A percentile compares a stretch with the other conserved stretches of the same genome.
phyloP scores from a whole-genome alignment of 2,329 filamentous ascomycete species.

The Xylariaceae sp. region DNA sequence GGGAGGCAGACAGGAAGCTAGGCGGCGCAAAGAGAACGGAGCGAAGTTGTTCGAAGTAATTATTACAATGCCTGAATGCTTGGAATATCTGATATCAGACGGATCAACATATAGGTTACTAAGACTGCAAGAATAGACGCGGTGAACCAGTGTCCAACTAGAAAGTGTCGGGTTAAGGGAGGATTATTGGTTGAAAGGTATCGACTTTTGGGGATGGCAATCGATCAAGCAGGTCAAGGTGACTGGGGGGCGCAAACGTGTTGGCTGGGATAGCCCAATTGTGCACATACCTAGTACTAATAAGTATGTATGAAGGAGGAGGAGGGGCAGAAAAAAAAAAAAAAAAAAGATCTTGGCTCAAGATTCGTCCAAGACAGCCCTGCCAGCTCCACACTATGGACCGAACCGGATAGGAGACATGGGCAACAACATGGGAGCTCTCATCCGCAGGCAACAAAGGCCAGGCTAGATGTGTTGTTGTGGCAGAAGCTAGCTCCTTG shows the following conservation, averaged over 20 bases:
- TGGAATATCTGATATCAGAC: not conserved
- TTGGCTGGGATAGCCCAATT: conserved; percentile 22
- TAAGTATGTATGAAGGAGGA: conserved; percentile 6
- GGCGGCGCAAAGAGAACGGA: conserved; percentile 13
- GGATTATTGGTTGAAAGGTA: conserved; percentile 6
- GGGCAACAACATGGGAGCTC: too few species aligned
- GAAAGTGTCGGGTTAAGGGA: conserved; percentile 1
- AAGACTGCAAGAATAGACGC: not conserved
- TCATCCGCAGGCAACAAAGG: conserved; percentile 13
- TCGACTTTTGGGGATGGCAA: conserved; percentile 12
- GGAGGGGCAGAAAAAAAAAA: conserved; percentile 30
- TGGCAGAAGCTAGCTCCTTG: conserved; percentile 21
- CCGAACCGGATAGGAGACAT: conserved; percentile 20
- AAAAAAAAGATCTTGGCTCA: conserved; percentile 25
- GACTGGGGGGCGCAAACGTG: conserved; percentile 24
- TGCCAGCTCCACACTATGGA: conserved; percentile 26
- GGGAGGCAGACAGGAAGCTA: conserved; percentile 18
- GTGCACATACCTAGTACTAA: conserved; percentile 1
- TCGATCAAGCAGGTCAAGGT: too few species aligned
- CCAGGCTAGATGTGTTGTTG: too few species aligned
- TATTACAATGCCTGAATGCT: too few species aligned
- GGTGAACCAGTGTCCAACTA: not conserved
- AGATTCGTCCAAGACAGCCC: conserved; percentile 22
- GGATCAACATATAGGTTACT: not conserved
- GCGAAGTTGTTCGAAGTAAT: conserved; percentile 22